Evolutionary conservation across 441 rosid species (phyloP), one percentile per base, ranked within the genome.

Genomic region (Lepidium campestre): DNA sequence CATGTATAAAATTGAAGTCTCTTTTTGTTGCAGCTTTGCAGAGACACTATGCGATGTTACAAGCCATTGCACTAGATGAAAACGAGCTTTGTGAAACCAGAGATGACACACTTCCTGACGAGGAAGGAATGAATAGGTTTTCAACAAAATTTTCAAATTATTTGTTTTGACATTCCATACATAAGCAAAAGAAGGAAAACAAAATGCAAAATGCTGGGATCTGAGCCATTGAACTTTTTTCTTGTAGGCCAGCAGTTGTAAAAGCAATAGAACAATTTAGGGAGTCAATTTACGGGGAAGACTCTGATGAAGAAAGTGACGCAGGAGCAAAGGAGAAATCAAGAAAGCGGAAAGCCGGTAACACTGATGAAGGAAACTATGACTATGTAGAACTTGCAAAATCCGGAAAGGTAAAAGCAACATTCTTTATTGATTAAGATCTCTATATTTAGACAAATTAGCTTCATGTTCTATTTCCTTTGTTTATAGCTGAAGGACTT

Each of bases 51-150:
- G 98, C 90, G 9, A 81, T 88, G 36, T 65, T 91, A 65, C 94
- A 91, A 78, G 97, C 99, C 40, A 81, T 91, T 60, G 98, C 97
- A 70, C 78, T 94, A 29, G 92, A 86, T 65, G 96, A 91, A 83
- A 85, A 91, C 32, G 89, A 89, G 64, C 55, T 91, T 69, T 86
- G 83, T 1, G 92, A 91, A 67, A 78, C 61, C 50, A 77, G 62
- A 52, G 98, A 91, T 67, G 97, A 89, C 75, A 91, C 98, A 2
- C 77, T 85, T 65, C 99, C 97, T 37, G 98, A 94, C 57, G 96
- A 86, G 74, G 93, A 84, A 77, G 97, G 94, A 75, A 61, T 91
- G 89, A 71, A 87, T 14, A 83, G 96, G 99, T 91, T 71, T 46
- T 34, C 46, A 46, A 65, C 29, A 29, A 22, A 15, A 56, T 10